Base-by-base conservation (phyloP, 192 early-diverging fungal genomes). In the Funneliformis geosporum region DNA sequence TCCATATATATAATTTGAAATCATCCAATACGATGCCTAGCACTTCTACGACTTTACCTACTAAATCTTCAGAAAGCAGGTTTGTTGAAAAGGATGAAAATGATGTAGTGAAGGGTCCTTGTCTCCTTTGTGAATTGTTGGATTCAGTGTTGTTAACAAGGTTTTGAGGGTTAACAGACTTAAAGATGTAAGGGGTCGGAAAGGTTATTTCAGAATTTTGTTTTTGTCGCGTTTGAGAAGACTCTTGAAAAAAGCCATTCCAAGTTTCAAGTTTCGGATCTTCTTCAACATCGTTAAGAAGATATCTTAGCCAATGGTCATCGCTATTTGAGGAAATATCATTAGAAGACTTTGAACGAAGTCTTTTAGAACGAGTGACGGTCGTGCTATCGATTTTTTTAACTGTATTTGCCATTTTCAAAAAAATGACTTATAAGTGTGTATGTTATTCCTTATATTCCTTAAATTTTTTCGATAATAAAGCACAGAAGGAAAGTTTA, bases 211-310 rank as follows among this genome's bases (percentile, higher is more conserved):
- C 27, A 60, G 65, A 70, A 70, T 44, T 72, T 42, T 25, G 55
- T 27, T 46, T 78, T 21, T 78, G 65, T 40, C 39, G 60, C 38
- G 55, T n/a, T 7, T 5, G n/a, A 23, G 23, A 5, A 6, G 21
- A 25, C 33, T 78, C 42, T 68, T 78, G 43, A 27, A 46, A 55
- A 18, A 33, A 78, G 25, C 7, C 55, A 68, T 47, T 43, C 40
- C 60, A 60, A 18, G 23, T 18, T 10, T 55, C 44, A 78, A 11
- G 28, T 28, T 27, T 62, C 12, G 76, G 76, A 67, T 66, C 66
- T 18, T 68, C 76, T 28, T 78, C 76, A 33, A 55, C 21, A 0
- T 78, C 64, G n/a, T 78, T 78, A 25, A 78, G 65, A 46, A 78
- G 43, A 44, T 67, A 25, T 21, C 25, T 67, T 16, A 78, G 43